Percentiles rank a stretch among this genome's conserved stretches.
Evolutionary conservation across 805 yeast genomes (phyloP).

Genomic region (Osmozyma mogii): DNA sequence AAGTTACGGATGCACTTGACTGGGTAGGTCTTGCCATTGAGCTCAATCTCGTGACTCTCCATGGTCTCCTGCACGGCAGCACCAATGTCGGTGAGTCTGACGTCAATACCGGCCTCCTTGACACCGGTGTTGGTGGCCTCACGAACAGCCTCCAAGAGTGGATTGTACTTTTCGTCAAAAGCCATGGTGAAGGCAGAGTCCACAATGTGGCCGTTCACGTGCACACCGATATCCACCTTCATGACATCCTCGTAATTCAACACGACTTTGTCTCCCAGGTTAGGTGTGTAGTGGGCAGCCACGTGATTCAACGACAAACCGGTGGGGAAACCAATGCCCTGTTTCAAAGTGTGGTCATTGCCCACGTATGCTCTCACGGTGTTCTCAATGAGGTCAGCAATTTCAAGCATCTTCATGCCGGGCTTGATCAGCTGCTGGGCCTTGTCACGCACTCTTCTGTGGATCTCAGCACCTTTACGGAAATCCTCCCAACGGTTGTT

Average conservation of each 20-base stretch:
- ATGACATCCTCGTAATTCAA: conserved; percentile 83
- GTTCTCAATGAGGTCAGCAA: conserved; percentile 85
- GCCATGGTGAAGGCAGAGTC: conserved; percentile 94
- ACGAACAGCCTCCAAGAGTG: conserved; percentile 71
- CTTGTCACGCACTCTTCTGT: conserved; percentile 79
- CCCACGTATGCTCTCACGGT: conserved; percentile 68
- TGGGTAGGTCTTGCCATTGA: conserved; percentile 78
- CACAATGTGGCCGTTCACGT: conserved; percentile 86
- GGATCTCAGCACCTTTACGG: conserved; percentile 94
- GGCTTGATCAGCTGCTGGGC: conserved; percentile 72
- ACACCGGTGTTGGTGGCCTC: conserved; percentile 95
- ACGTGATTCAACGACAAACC: conserved; percentile 88
- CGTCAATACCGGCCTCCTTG: conserved; percentile 91
- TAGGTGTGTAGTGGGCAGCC: conserved; percentile 98
- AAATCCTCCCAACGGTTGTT: conserved; percentile 72
- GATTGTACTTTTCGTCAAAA: conserved; percentile 77
- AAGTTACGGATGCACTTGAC: conserved; percentile 86
- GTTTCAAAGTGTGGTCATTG: conserved; percentile 53
- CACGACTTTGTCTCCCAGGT: conserved; percentile 83
- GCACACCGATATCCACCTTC: conserved; percentile 97
- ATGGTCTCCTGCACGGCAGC: conserved; percentile 94
- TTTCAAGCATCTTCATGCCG: conserved; percentile 85
- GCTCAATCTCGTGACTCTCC: conserved; percentile 93
- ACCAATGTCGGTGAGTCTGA: conserved; percentile 88
- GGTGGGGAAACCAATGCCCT: conserved; percentile 98